These are phyloP conservation scores for Cinnamomum micranthum DNA, from an alignment of 164 flowering plant genomes.

Conservation along the genomic window DNA sequence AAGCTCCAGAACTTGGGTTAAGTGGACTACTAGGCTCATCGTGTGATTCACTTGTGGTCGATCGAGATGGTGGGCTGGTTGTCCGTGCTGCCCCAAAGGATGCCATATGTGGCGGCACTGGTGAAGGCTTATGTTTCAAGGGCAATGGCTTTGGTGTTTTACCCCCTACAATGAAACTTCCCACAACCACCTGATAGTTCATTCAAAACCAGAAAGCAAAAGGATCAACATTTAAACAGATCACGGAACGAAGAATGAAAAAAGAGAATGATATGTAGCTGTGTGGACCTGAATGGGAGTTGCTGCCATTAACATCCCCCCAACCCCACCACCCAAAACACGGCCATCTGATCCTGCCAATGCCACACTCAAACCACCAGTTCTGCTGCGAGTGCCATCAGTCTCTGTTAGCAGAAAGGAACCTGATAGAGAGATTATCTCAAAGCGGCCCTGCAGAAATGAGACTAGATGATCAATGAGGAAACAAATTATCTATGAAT, in stretches of 20 bases:
- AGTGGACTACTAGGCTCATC: slow-evolving; percentile 55
- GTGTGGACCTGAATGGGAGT: slow-evolving; percentile 65
- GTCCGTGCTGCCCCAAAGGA: slow-evolving; percentile 38
- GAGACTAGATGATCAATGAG: not conserved
- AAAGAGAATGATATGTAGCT: not conserved
- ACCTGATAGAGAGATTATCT: slow-evolving; percentile 77
- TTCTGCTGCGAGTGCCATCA: slow-evolving; percentile 46
- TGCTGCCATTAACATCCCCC: slow-evolving; percentile 73
- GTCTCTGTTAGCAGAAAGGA: slow-evolving; percentile 51
- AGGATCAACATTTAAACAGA: not conserved
- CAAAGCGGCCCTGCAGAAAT: slow-evolving; percentile 73
- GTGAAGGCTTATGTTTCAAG: slow-evolving; percentile 29
- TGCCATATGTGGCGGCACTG: slow-evolving; percentile 45
- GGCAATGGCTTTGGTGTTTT: slow-evolving; percentile 42
- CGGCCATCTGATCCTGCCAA: slow-evolving; percentile 74
- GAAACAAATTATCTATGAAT: not conserved
- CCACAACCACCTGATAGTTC: slow-evolving; percentile 56
- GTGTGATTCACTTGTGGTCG: slow-evolving; percentile 57
- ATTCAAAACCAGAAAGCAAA: not conserved
- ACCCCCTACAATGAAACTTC: slow-evolving; percentile 64
- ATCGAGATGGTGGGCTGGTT: slow-evolving; percentile 51
- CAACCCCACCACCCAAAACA: slow-evolving; percentile 80
- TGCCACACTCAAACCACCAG: slow-evolving; percentile 66
- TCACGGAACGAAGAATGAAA: not conserved
- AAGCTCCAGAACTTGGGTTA: slow-evolving; percentile 34